Conservation (phyloP, 1,139 yeast species). For the Geotrichum fermentans region DNA sequence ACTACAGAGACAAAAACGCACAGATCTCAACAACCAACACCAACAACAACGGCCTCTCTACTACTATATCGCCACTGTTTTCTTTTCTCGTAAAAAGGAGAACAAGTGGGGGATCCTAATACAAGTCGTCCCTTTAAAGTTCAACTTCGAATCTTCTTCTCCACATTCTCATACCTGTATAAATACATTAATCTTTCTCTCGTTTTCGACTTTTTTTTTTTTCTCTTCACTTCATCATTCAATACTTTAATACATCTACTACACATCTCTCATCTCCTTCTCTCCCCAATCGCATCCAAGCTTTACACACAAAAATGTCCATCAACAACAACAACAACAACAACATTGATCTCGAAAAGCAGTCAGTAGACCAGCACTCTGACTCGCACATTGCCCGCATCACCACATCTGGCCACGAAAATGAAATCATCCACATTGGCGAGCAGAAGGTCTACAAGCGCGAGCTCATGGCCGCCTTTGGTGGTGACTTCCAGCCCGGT, state of each 20-base stretch:
- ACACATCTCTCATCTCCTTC: not conserved
- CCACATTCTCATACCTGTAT: too few species aligned
- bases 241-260: not conserved
- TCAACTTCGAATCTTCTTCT: too few species aligned
- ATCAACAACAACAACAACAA: not conserved
- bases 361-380: conserved; percentile 8
- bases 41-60: too few species aligned
- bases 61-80: too few species aligned
- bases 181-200: too few species aligned
- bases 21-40: too few species aligned
- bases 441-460: conserved; percentile 56
- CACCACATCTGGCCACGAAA: conserved; percentile 24
- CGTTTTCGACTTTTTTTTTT: not conserved
- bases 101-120: too few species aligned
- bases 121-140: too few species aligned
- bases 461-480: conserved; percentile 59
- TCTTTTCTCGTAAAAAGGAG: too few species aligned
- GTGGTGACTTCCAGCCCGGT: conserved; percentile 66
- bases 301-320: not conserved
- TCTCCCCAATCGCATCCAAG: too few species aligned
- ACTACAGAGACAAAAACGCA: too few species aligned
- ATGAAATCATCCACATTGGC: conserved; percentile 64
- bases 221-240: not conserved
- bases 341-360: conserved; percentile 14
- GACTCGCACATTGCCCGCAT: conserved; percentile 11